Evolutionary conservation across 2,329 filamentous ascomycete genomes (phyloP).

Genomic region (Aciculosporium take): DNA sequence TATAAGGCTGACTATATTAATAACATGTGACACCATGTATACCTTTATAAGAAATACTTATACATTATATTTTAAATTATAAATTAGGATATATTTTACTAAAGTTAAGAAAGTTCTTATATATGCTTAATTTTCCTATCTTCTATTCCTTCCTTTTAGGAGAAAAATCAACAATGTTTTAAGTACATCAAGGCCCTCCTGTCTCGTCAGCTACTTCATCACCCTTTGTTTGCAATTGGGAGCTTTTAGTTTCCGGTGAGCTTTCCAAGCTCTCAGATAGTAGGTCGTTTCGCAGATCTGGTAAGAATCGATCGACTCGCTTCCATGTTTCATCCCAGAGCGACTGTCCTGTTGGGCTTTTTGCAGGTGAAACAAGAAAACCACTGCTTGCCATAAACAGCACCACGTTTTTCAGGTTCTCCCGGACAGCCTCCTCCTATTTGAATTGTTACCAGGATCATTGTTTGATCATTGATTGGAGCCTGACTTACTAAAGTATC

Average conservation of each 20-base stretch:
- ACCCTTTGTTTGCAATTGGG: not conserved
- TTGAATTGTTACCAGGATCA: conserved; percentile 6
- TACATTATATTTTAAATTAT: too few relatives aligned
- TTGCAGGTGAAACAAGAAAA: conserved; percentile 58
- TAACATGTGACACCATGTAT: too few relatives aligned
- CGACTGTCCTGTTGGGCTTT: conserved; percentile 39
- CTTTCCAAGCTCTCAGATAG: conserved; percentile 30
- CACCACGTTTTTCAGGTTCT: conserved; percentile 90
- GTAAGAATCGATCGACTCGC: conserved; percentile 49
- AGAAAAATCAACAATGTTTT: not conserved
- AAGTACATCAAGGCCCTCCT: not conserved
- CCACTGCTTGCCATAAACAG: conserved; percentile 88
- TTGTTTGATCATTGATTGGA: not conserved
- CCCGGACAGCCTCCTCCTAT: conserved; percentile 85
- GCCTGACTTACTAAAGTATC: conserved; percentile 57
- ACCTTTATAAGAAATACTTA: too few relatives aligned
- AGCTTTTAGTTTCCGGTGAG: not conserved
- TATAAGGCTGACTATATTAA: too few relatives aligned
- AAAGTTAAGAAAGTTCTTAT: too few relatives aligned
- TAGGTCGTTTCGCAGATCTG: conserved; percentile 43
- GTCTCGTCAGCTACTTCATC: not conserved
- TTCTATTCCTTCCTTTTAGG: not conserved
- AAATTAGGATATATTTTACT: too few relatives aligned
- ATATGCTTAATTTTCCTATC: not conserved
- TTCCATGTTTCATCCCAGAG: conserved; percentile 52